Evolutionary conservation across 129 eudicot species (phyloP), one percentile per base, ranked within the genome.

Genomic region (Cynara cardunculus): DNA sequence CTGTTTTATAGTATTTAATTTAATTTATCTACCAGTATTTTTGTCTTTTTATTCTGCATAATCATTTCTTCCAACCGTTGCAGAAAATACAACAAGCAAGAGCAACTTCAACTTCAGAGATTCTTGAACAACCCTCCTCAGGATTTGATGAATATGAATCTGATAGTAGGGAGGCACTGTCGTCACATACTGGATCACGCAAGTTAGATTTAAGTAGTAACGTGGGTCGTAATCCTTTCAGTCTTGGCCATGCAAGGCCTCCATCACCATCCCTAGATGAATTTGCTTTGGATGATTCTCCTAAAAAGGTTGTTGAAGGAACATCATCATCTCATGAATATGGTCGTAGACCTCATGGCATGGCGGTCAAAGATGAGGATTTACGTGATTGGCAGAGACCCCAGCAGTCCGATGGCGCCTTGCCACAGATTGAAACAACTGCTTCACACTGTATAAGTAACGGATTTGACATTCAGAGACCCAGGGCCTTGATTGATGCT

Each of bases 401-500:
- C 65, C 81, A 65, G 72, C 65, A 85, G 59, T 83, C 62, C 5
- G 83, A 28, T 28, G 31, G 61, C 84, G 53, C 71, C 34, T 76
- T 59, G 28, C 81, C 62, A 59, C 85, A n/a, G 37, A 27, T 32
- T 24, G 84, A 83, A 71, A 74, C 78, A 37, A 64, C 84, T 75
- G 49, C 14, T 39, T 0, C 49, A 41, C 18, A 56, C 1, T 9
- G 25, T 32, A 59, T 22, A 44, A 62, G 62, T 76, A 90, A 85
- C 71, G 88, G 87, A 25, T 74, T 82, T 78, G 89, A 89, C 79
- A 86, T 81, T 86, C 89, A 86, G 56, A 85, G 99, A 75, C 95
- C 99, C 8, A 85, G 99, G 79, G 98, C 97, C 75, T 86, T 96
- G 83, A 96, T 96, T 80, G 92, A 87, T 88, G 99, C 99, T 18